Conservation (phyloP, 2,329 filamentous ascomycete genomes). For the Pseudogymnoascus sp. region DNA sequence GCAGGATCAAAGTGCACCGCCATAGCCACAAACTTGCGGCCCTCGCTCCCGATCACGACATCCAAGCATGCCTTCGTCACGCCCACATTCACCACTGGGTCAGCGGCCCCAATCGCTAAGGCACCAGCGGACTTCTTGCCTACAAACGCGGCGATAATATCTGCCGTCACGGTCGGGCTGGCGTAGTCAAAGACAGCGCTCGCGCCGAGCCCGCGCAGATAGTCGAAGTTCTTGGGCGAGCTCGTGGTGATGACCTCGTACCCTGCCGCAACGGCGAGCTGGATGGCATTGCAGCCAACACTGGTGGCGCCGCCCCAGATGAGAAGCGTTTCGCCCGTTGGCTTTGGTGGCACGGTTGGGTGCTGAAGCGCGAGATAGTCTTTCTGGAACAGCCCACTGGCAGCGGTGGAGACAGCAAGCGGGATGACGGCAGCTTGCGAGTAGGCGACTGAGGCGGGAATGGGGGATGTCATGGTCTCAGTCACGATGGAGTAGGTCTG, state of each 20-base stretch:
- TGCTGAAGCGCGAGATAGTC: slow-evolving; percentile 18
- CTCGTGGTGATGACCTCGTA: slow-evolving; percentile 34
- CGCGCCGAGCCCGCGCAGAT: slow-evolving; percentile 34
- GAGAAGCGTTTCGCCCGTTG: slow-evolving; percentile 6
- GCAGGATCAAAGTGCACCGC: background rate
- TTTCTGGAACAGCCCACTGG: slow-evolving; percentile 27
- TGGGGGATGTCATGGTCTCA: slow-evolving; percentile 20
- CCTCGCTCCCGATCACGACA: slow-evolving; percentile 20
- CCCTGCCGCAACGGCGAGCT: slow-evolving; percentile 35
- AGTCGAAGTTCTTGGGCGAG: slow-evolving; percentile 31
- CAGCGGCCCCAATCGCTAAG: slow-evolving; percentile 23
- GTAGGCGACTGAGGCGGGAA: slow-evolving; percentile 28
- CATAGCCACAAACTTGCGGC: slow-evolving; percentile 17
- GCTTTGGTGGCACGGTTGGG: slow-evolving; percentile 19
- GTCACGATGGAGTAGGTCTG: slow-evolving; percentile 26
- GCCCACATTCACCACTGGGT: slow-evolving; percentile 5
- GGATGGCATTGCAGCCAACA: slow-evolving; percentile 31
- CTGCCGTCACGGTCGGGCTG: slow-evolving; percentile 20
- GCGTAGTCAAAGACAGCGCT: slow-evolving; percentile 35
- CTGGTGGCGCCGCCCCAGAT: slow-evolving; percentile 20
- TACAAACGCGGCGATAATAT: slow-evolving; percentile 27
- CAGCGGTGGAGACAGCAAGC: slow-evolving; percentile 29
- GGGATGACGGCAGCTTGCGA: slow-evolving; percentile 29
- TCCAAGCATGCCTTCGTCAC: slow-evolving; percentile 20
- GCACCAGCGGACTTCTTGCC: slow-evolving; percentile 29